Conservation (phyloP, 768 basidiomycete species). For the Crassisporium funariophilum region DNA sequence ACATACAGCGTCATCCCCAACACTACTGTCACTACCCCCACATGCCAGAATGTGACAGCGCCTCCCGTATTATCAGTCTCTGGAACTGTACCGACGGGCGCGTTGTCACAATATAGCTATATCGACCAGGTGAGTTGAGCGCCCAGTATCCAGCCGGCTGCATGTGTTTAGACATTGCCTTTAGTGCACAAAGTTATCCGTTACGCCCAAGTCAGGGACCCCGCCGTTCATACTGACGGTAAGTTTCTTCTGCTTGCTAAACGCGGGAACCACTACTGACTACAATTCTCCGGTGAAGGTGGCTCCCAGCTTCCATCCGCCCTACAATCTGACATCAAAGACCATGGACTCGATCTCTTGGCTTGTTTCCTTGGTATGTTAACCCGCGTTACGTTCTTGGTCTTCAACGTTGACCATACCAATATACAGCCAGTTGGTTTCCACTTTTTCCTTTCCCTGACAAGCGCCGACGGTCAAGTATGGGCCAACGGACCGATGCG, state of each 20-base stretch:
- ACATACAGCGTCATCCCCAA: constrained; percentile 51
- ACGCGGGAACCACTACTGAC: background rate
- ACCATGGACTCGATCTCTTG: constrained; percentile 37
- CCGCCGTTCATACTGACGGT: constrained; percentile 54
- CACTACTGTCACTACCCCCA: constrained; percentile 31
- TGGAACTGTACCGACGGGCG: constrained; percentile 36
- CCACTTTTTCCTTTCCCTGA: constrained; percentile 51
- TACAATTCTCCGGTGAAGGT: constrained; percentile 34
- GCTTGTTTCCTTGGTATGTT: constrained; percentile 41
- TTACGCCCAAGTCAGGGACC: constrained; percentile 44
- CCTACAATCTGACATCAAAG: constrained; percentile 50
- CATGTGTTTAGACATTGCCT: background rate
- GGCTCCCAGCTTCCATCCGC: constrained; percentile 52
- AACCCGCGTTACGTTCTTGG: background rate
- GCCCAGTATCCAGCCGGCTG: background rate
- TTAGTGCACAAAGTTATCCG: constrained; percentile 50
- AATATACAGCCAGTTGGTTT: constrained; percentile 41
- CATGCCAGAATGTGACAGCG: constrained; percentile 45
- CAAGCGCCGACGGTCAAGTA: constrained; percentile 44
- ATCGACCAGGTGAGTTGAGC: constrained; percentile 40
- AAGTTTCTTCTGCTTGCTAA: background rate
- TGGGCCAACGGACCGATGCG: constrained; percentile 57
- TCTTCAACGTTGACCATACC: background rate
- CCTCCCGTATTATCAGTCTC: constrained; percentile 35
- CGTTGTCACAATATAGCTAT: constrained; percentile 47